Base-by-base conservation (phyloP, 106 monocot species). In the Gastrodia elata region DNA sequence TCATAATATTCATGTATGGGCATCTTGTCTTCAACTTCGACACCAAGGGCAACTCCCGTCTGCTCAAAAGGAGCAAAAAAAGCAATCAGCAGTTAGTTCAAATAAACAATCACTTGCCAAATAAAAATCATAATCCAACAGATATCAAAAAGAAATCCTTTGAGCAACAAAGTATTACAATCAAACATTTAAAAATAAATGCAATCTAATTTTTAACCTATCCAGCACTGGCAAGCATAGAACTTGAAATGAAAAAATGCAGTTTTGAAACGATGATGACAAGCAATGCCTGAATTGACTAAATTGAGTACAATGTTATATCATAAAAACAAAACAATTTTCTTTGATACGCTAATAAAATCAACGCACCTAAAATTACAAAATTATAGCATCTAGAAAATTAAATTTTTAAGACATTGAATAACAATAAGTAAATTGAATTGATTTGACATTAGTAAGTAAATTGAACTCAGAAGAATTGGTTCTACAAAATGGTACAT, bases 1-100 rank as follows among this genome's bases (percentile, higher is more conserved):
- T 84, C 86, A 77, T 82, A 89, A 42, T 86, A 89, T 37, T 89
- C 89, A 67, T 89, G 73, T 15, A 65, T 58, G 72, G 89, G 89
- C 89, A 89, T 83, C 71, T 89, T 89, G 73, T 86, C 89, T 39
- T 86, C 86, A 58, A 89, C 68, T 39, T 89, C 86, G 26, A 80
- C n/a, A 44, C 86, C 89, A 73, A 89, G 79, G 33, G 89, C 89
- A 76, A 89, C 86, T 41, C 86, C 86, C 6, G 89, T 86, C 89
- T 89, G 77, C 33, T 41, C 71, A 82, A 71, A 40, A 28, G 20
- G 39, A 40, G 6, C 5, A 55, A 61, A 65, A 40, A 77, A 59
- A 0, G 1, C 35, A 71, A 59, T 13, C 70, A 34, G 35, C n/a
- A 39, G 30, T 26, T 0, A 8, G 16, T 70, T 64, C 6, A 64